Evolutionary conservation across 495 filamentous ascomycete genomes (phyloP).

Genomic region (Talaromyces trachyspermus): DNA sequence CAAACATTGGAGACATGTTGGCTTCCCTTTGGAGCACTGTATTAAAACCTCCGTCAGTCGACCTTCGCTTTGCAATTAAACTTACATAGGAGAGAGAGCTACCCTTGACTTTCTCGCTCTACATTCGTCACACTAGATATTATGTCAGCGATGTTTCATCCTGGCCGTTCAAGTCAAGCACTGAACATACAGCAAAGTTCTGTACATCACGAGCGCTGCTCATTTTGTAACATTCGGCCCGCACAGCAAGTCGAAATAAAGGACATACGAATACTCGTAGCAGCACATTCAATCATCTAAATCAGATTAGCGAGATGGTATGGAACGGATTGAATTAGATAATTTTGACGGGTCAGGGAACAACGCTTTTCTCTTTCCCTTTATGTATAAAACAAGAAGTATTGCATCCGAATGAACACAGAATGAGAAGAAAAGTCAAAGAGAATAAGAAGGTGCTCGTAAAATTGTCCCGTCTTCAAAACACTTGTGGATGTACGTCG

Average conservation of each 20-base stretch:
- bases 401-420: too few species aligned
- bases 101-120: slow-evolving; percentile 44
- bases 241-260: slow-evolving; percentile 2
- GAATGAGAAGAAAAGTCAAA: too few species aligned
- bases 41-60: background rate
- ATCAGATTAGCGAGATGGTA: background rate
- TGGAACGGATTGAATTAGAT: too few species aligned
- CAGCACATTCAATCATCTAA: slow-evolving; percentile 3
- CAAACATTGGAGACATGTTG: slow-evolving; percentile 36
- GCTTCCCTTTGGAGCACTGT: slow-evolving; percentile 44
- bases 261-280: background rate
- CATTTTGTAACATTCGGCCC: slow-evolving; percentile 24
- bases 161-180: too few species aligned
- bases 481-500: too few species aligned
- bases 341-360: too few species aligned
- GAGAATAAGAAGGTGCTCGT: too few species aligned
- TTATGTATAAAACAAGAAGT: too few species aligned
- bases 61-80: background rate
- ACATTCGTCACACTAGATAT: slow-evolving; percentile 41
- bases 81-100: slow-evolving; percentile 6
- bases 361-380: too few species aligned
- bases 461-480: too few species aligned
- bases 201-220: slow-evolving; percentile 41
- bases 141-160: background rate
- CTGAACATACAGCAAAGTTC: slow-evolving; percentile 38